Base-by-base conservation (phyloP, 2,329 filamentous ascomycete genomes). In the Botrytis sinoallii region DNA sequence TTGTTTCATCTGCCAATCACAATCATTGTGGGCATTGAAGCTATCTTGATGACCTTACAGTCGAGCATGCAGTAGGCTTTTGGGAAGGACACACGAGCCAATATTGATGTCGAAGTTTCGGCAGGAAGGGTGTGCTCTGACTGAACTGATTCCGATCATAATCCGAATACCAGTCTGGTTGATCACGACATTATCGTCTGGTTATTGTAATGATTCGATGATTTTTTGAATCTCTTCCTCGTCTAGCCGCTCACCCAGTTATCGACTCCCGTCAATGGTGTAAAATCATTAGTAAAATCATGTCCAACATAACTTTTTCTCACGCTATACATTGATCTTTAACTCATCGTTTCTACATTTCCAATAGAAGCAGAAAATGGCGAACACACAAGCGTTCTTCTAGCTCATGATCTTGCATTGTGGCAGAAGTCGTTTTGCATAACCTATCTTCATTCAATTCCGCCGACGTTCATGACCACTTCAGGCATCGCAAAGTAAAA, bases 31-130 rank as follows among this genome's bases (percentile, higher is more conserved):
- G 18, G 66, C 63, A 25, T 76, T 72, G 40, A 66, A 44, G 10
- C 35, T 71, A 22, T 20, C 5, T 42, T 42, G 44, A 35, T 25
- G 70, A 75, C 35, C 40, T 75, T 18, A 75, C 66, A 22, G 42
- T 74, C 4, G 48, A 65, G 38, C 55, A 74, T 71, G 70, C 70
- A 18, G 57, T 44, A 44, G 42, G 64, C 32, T 20, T 35, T 74
- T 67, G 71, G 70, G 61, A 42, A 67, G 6, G 69, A 73, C 22
- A 72, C 46, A 3, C 35, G 57, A 52, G 73, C 12, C 8, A 63
- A 42, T 66, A 64, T 55, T 14, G 52, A 72, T 29, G 68, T 74
- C 46, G 67, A 74, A 25, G 61, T 63, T 18, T 72, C 46, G 42
- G 18, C 25, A 7, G 25, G 7, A 25, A 32, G 9, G 6, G 29